Evolutionary conservation across 2,329 filamentous ascomycete genomes (phyloP).

Genomic region (Plenodomus lindquistii): DNA sequence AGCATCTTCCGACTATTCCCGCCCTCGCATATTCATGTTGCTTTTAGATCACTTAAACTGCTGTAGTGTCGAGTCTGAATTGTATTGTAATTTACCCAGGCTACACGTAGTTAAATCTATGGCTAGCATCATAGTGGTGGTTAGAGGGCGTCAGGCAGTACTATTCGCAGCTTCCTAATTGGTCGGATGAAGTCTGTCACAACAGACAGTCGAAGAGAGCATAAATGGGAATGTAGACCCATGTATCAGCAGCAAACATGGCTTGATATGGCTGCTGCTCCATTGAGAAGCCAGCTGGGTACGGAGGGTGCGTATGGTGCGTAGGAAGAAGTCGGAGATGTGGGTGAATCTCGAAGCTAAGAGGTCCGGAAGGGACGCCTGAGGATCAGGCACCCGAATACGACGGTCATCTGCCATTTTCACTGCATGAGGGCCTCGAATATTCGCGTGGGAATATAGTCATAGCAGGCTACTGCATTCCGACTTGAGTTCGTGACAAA

Average conservation of each 20-base stretch:
- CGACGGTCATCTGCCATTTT: slow-evolving; percentile 37
- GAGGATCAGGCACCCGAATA: slow-evolving; percentile 25
- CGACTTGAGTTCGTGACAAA: slow-evolving; percentile 28
- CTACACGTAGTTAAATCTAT: background rate
- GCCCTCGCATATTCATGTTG: too few species aligned
- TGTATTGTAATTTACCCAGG: slow-evolving; percentile 3
- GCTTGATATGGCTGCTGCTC: background rate
- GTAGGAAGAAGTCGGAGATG: slow-evolving; percentile 35
- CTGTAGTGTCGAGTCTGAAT: too few species aligned
- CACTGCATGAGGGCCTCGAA: background rate
- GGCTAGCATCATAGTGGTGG: slow-evolving; percentile 1
- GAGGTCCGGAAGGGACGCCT: slow-evolving; percentile 19
- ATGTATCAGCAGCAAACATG: slow-evolving; percentile 14
- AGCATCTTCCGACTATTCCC: background rate
- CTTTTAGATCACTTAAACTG: too few species aligned
- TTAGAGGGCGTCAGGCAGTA: slow-evolving; percentile 36
- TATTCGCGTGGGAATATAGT: background rate
- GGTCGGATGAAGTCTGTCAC: slow-evolving; percentile 16
- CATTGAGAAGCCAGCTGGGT: slow-evolving; percentile 28
- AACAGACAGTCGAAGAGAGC: slow-evolving; percentile 18
- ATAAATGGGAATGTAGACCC: slow-evolving; percentile 18
- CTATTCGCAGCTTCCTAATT: slow-evolving; percentile 30
- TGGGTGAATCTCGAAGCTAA: slow-evolving; percentile 16
- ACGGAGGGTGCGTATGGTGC: slow-evolving; percentile 7
- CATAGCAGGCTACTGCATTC: slow-evolving; percentile 8